Percentiles rank a stretch among this genome's conserved stretches.
These are phyloP conservation scores for Pyronema domesticum DNA, from an alignment of 495 filamentous ascomycete species.

Conservation along the genomic window DNA sequence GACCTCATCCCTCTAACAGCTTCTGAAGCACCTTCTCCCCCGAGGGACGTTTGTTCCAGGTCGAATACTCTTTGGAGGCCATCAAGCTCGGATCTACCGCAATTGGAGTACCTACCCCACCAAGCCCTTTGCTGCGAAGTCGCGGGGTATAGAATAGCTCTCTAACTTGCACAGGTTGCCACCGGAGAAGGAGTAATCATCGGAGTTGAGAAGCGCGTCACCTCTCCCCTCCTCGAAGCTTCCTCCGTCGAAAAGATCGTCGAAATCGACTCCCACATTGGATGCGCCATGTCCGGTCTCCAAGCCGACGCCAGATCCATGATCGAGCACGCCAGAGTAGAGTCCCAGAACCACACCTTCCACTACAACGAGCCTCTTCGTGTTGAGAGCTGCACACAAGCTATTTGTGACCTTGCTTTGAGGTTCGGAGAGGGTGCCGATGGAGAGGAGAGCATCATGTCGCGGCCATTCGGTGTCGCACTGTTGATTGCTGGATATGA, in stretches of 20 bases:
- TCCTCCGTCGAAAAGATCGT: slow-evolving; percentile 98
- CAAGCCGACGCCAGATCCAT: slow-evolving; percentile 93
- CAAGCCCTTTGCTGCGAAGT: not conserved
- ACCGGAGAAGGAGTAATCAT: slow-evolving; percentile 86
- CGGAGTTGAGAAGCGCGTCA: slow-evolving; percentile 97
- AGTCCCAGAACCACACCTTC: slow-evolving; percentile 90
- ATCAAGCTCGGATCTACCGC: slow-evolving; percentile 98
- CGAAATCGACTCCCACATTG: slow-evolving; percentile 95
- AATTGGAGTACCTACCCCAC: slow-evolving; percentile 52
- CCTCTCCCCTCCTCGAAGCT: slow-evolving; percentile 87
- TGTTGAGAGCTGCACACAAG: slow-evolving; percentile 95
- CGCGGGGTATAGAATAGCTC: not conserved
- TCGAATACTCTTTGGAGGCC: slow-evolving; percentile 99
- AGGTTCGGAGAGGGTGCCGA: slow-evolving; percentile 94
- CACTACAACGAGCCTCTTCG: slow-evolving; percentile 87
- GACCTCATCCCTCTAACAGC: slow-evolving; percentile 4
- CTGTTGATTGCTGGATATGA: slow-evolving; percentile 92
- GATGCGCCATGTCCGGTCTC: slow-evolving; percentile 93
- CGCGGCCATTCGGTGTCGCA: slow-evolving; percentile 87
- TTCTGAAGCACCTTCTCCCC: slow-evolving; percentile 86
- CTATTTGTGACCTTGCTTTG: slow-evolving; percentile 91
- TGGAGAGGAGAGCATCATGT: slow-evolving; percentile 97
- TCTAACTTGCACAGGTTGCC: slow-evolving; percentile 41
- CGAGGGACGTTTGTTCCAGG: slow-evolving; percentile 98
- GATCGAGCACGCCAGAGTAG: slow-evolving; percentile 94